Evolutionary conservation across 495 filamentous ascomycete genomes (phyloP).

Genomic region (Penicillium egyptiacum): DNA sequence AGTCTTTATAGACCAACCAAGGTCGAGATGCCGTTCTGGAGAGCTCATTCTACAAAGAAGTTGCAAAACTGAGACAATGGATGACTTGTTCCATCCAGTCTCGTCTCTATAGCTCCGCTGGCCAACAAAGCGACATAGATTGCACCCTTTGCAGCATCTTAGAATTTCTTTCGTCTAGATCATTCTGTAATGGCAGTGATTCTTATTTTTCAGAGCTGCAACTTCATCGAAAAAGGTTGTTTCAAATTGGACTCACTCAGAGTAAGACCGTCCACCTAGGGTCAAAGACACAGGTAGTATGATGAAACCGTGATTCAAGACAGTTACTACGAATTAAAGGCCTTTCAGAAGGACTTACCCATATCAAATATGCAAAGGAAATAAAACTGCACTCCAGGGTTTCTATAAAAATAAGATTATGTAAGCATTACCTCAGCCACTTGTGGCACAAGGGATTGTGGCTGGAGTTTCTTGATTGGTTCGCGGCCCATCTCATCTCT

Average conservation of each 20-base stretch:
- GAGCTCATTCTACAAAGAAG: background rate
- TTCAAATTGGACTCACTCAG: slow-evolving; percentile 2
- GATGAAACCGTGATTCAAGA: background rate
- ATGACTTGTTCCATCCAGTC: background rate
- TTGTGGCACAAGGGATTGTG: slow-evolving; percentile 15
- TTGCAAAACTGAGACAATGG: background rate
- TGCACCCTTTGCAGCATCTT: background rate
- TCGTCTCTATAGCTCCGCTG: background rate
- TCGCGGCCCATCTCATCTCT: slow-evolving; percentile 12
- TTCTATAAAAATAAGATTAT: background rate
- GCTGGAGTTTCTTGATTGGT: slow-evolving; percentile 11
- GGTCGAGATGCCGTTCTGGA: background rate
- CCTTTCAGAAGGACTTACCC: background rate
- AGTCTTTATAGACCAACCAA: background rate
- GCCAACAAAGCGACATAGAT: background rate
- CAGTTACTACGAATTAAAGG: background rate
- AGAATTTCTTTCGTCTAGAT: background rate
- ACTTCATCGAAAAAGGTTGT: background rate
- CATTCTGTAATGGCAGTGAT: background rate
- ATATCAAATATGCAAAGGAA: background rate
- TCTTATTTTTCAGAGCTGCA: background rate
- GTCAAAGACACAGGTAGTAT: background rate
- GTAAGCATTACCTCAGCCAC: background rate
- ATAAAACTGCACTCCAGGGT: too few species aligned
- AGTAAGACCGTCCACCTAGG: background rate